Base-by-base conservation (phyloP, 345 rosid species). In the Euphorbia pulcherrima region DNA sequence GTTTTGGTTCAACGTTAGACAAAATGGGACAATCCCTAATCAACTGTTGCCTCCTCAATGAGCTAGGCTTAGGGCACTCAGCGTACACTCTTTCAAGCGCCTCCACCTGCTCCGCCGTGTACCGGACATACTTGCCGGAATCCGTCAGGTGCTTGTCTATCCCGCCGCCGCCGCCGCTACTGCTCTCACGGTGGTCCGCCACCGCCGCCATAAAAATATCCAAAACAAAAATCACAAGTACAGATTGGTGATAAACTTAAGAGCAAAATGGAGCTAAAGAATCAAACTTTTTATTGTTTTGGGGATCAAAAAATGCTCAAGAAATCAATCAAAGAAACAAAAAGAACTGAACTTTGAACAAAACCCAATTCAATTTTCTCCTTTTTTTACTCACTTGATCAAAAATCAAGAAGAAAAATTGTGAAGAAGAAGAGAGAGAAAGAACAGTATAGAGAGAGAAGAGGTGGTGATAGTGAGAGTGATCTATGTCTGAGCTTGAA, bases 11-110 rank as follows among this genome's bases (percentile, higher is more conserved):
- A 60, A 95, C 88, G 83, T 95, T 86, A 72, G 92, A 72, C 74
- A 95, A 84, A 80, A 92, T 88, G 75, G 98, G 97, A 75, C 97
- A 95, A 75, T 95, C 99, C 24, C 98, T 86, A 69, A 95, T 90
- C 76, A 95, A 79, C 82, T 95, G 99, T 72, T 92, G 99, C 75
- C 99, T 84, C 6, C 99, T 84, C 77, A 95, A 73, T 51, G 98
- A 95, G 65, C 96, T 95, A 13, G 99, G 99, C 74, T 95, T 95
- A 16, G 99, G 99, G 79, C 99, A 95, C 83, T 95, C 99, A 12
- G 90, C 50, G 61, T 95, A 95, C 47, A 92, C 97, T 75, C 99
- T 85, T 79, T 95, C 99, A 20, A 95, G 89, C 6, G 99, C 99
- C 71, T 95, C 99, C 23, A 95, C 97, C 78, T 95, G 99, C 84